Base-by-base conservation (phyloP, 768 basidiomycete genomes). In the Pholiota molesta region DNA sequence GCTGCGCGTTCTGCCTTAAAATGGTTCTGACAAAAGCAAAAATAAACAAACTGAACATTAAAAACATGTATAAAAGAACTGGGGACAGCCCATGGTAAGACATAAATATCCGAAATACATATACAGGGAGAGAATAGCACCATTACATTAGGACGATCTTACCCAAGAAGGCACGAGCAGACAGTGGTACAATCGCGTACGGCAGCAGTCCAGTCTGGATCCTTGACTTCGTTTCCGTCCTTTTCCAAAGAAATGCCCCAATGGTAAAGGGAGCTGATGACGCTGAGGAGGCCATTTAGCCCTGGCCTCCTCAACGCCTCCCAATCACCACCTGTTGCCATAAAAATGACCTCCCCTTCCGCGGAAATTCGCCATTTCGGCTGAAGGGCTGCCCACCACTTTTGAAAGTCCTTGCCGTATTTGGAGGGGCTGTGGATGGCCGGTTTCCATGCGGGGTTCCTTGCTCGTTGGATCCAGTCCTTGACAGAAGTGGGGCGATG, bases 271-370 rank as follows among this genome's bases (percentile, higher is more conserved):
- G 21, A 23, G 2, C 42, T 61, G 5, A 62, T 28, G 21, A 62
- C 53, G 42, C 65, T 65, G 29, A 59, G 35, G 3, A 65, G 29
- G 10, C 65, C 65, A 33, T 65, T 65, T 1, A 59, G 19, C 3
- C 65, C 61, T n/a, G 59, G 56, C 4, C 49, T 47, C 47, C 58
- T 19, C 55, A 68, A 37, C 39, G 57, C 29, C 52, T 51, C 52
- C 56, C 57, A 54, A 29, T 58, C 35, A 13, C 57, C 62, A 23
- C 28, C 37, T 2, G 44, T 21, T 28, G 14, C 26, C 19, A 21
- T 17, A 14, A 40, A 29, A 13, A 44, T 6, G 26, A 39, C 28
- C 1, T 16, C 37, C 9, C 45, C 45, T 9, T 26, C 17, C 3
- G 11, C 28, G 8, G 47, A 61, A 26, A 47, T 31, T 5, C 45